These are phyloP conservation scores for Bocquillonia castaneifolia DNA, from an alignment of 441 rosid genomes.

Conservation along the genomic window DNA sequence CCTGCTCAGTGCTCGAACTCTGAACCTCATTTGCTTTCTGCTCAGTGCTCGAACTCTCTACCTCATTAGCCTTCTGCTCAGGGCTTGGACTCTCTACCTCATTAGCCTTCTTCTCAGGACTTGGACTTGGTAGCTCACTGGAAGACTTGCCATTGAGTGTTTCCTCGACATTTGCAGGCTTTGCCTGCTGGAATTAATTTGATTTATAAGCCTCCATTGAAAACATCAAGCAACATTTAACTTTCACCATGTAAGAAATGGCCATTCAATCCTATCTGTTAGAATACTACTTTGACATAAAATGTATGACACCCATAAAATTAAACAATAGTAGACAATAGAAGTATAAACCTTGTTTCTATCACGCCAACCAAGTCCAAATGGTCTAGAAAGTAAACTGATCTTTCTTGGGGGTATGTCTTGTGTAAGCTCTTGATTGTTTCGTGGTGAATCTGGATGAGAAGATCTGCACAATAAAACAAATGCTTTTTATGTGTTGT, in stretches of 20 bases:
- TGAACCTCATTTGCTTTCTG: constrained; percentile 21
- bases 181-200: constrained; percentile 35
- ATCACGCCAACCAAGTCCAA: constrained; percentile 97
- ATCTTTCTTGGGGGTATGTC: constrained; percentile 73
- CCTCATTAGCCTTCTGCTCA: constrained; percentile 24
- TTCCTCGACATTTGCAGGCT: constrained; percentile 32
- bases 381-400: constrained; percentile 75
- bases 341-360: constrained; percentile 68
- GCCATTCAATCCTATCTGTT: background rate
- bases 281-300: background rate
- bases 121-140: constrained; percentile 27
- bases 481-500: constrained; percentile 9
- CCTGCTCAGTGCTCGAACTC: constrained; percentile 30
- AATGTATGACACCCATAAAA: background rate
- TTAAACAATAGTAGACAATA: background rate
- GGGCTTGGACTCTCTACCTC: constrained; percentile 26
- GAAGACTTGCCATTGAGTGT: constrained; percentile 33
- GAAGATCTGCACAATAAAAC: constrained; percentile 39
- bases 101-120: constrained; percentile 21
- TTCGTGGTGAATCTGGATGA: constrained; percentile 48
- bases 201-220: background rate
- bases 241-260: background rate
- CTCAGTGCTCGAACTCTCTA: constrained; percentile 24
- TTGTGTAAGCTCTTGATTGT: constrained; percentile 54
- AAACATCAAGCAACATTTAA: background rate